Base-by-base conservation (phyloP, 1,139 yeast genomes). In the Geotrichum aggregatum region DNA sequence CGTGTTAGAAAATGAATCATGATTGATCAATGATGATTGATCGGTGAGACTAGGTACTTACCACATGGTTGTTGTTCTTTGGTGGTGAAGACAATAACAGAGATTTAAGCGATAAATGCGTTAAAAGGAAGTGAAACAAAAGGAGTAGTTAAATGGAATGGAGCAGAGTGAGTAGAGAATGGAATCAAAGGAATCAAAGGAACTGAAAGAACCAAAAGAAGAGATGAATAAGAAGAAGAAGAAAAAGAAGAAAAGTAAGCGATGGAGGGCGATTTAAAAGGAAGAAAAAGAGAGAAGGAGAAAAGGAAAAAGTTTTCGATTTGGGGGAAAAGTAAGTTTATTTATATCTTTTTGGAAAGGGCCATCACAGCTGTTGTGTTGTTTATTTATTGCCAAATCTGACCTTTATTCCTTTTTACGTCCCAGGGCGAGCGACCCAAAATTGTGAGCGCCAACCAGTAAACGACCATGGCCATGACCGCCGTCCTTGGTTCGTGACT, bases 231-330 rank as follows among this genome's bases (percentile, higher is more conserved):
- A 60, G 54, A 52, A 21, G 30, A 39, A 54, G 56, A 49, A 49
- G 59, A 47, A 13, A 35, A 21, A 52, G 38, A 55, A 49, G 56
- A 57, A 55, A 61, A 61, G 47, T n/a, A n/a, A n/a, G n/a, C n/a
- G n/a, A n/a, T n/a, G 59, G 56, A 35, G 63, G 59, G 44, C 57
- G 56, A 19, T 55, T 54, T 45, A 61, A 58, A 24, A 60, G 57
- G 44, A 56, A 55, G 30, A 54, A 56, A 44, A 58, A 52, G 36
- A 52, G 40, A 35, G 57, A 54, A 24, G 60, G 59, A 53, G 57
- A 55, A 51, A 57, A 58, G 31, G 55, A 54, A 46, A 54, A 57
- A 50, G 48, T 58, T 48, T 56, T 61, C 49, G 56, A 59, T 41
- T 58, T 58, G 43, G 64, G 61, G 49, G 61, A 57, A 46, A 44